These are phyloP conservation scores for Delphinella strobiligena DNA, from an alignment of 2,329 filamentous ascomycete genomes.

Conservation along the genomic window DNA sequence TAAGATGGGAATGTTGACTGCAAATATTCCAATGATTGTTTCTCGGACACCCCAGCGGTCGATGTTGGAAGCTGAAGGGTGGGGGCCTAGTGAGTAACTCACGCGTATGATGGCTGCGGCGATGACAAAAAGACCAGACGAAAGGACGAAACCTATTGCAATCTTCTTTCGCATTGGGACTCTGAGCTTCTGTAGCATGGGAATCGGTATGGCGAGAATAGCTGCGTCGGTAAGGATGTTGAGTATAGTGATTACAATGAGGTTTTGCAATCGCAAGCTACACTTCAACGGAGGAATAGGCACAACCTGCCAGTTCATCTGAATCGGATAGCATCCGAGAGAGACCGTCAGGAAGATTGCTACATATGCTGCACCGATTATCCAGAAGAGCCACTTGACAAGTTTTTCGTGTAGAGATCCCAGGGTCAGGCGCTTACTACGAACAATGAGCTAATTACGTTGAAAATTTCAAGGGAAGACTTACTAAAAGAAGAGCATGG, in stretches of 20 bases:
- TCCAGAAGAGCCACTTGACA: slow-evolving; percentile 19
- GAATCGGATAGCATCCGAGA: slow-evolving; percentile 16
- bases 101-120: slow-evolving; percentile 22
- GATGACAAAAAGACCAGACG: slow-evolving; percentile 24
- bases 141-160: slow-evolving; percentile 19
- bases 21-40: slow-evolving; percentile 21
- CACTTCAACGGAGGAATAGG: slow-evolving; percentile 18
- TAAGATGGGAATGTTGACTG: slow-evolving; percentile 23
- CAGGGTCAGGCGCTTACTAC: slow-evolving; percentile 21
- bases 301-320: slow-evolving; percentile 18
- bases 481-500: slow-evolving; percentile 19
- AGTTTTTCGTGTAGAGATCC: slow-evolving; percentile 19
- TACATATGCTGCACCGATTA: slow-evolving; percentile 18
- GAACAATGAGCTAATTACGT: slow-evolving; percentile 11
- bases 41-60: slow-evolving; percentile 26
- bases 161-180: slow-evolving; percentile 22
- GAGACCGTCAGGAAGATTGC: slow-evolving; percentile 21
- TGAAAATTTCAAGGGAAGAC: neutral
- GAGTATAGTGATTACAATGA: slow-evolving; percentile 18
- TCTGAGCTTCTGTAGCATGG: slow-evolving; percentile 22
- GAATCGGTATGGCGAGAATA: slow-evolving; percentile 23
- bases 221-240: slow-evolving; percentile 23
- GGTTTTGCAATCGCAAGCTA: slow-evolving; percentile 19
- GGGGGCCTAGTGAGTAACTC: slow-evolving; percentile 17
- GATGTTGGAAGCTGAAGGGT: slow-evolving; percentile 20